Conservation (phyloP, 371 early-diverging fungal species). For the Mucor ambiguus region DNA sequence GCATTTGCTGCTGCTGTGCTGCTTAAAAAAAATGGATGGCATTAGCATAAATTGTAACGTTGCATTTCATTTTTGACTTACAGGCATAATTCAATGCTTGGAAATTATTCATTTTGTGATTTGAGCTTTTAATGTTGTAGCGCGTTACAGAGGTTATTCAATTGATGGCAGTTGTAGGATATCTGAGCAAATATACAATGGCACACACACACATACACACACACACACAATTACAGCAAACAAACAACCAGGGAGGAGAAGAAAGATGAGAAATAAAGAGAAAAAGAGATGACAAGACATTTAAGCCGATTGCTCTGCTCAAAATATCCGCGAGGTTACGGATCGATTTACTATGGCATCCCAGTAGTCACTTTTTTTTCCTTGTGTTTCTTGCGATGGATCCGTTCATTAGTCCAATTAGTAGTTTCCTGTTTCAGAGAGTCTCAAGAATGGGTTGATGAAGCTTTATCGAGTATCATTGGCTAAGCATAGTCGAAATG, state of each 20-base stretch:
- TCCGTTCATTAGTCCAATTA: not conserved
- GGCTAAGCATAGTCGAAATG: not conserved
- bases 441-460: slow-evolving; percentile 1
- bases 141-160: not conserved
- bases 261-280: not conserved
- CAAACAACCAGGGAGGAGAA: not conserved
- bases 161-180: not conserved
- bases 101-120: not conserved
- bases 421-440: not conserved
- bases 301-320: not conserved
- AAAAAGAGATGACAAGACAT: not conserved
- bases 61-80: slow-evolving; percentile 1
- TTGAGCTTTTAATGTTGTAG: not conserved
- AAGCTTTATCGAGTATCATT: not conserved
- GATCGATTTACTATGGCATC: not conserved
- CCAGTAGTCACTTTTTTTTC: slow-evolving; percentile 4
- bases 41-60: slow-evolving; percentile 9
- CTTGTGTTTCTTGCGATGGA: not conserved
- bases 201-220: not conserved
- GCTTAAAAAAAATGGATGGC: not conserved
- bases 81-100: not conserved
- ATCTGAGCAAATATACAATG: not conserved
- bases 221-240: not conserved
- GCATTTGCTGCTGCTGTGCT: slow-evolving; percentile 7
- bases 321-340: not conserved